Evolutionary conservation across 2,329 filamentous ascomycete genomes (phyloP).

Genomic region (Pseudocercospora pini-densiflorae): DNA sequence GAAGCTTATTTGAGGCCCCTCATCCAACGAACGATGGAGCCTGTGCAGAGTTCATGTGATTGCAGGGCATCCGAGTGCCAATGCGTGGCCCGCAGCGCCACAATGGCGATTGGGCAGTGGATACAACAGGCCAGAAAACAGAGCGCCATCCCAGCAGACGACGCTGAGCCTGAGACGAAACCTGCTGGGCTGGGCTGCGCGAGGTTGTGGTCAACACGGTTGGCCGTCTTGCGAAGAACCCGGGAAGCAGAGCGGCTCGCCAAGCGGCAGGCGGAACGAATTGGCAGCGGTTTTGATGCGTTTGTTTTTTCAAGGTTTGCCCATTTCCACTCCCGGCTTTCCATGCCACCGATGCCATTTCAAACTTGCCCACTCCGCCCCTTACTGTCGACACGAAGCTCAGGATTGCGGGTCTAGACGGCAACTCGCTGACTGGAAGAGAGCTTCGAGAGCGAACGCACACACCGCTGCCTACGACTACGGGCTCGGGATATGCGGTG

Average conservation of each 20-base stretch:
- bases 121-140: neutral
- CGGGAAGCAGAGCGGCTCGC: neutral
- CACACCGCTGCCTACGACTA: neutral
- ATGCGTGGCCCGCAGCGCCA: slow-evolving; percentile 9
- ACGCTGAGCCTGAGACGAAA: neutral
- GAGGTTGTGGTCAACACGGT: neutral
- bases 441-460: neutral
- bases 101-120: neutral
- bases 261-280: neutral
- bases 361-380: slow-evolving; percentile 4
- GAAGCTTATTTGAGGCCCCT: slow-evolving; percentile 7
- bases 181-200: neutral
- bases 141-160: neutral
- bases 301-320: neutral
- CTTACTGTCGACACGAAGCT: slow-evolving; percentile 13
- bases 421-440: neutral
- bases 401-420: slow-evolving; percentile 18
- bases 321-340: neutral
- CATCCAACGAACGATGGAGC: slow-evolving; percentile 9
- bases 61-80: neutral
- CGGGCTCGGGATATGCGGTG: neutral
- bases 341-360: neutral
- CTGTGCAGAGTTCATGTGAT: slow-evolving; percentile 6
- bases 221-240: neutral
- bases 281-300: neutral